phyloP scores from a whole-genome alignment of 805 yeast genomes.

The Maudiozyma barnettii region DNA sequence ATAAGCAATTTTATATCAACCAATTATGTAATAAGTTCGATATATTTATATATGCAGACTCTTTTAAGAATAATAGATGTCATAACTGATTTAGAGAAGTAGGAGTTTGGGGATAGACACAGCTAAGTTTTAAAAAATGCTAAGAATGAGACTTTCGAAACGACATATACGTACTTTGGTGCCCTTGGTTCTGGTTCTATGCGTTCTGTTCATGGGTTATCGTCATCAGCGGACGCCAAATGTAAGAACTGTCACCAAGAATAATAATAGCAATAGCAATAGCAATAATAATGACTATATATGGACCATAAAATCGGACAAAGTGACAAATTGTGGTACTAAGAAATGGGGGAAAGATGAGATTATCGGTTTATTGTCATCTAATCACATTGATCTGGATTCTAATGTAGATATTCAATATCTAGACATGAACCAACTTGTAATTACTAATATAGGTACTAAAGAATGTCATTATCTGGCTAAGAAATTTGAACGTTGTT shows the following conservation, averaged over 20 bases:
- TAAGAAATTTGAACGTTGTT: conserved; percentile 8
- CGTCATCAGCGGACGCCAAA: too few species aligned
- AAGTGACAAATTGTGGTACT: too few species aligned
- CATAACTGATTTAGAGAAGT: too few species aligned
- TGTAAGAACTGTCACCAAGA: too few species aligned
- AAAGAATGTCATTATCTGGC: conserved; percentile 16
- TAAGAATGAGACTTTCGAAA: background rate
- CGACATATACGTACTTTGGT: background rate
- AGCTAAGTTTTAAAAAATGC: background rate
- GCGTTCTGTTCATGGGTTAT: background rate
- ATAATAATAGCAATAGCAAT: too few species aligned
- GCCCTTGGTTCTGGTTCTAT: background rate
- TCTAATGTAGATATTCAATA: background rate
- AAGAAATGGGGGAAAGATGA: background rate
- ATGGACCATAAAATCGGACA: too few species aligned
- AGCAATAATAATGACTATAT: too few species aligned
- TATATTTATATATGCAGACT: background rate
- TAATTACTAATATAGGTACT: conserved; percentile 14
- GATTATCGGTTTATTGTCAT: background rate
- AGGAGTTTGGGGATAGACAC: too few species aligned
- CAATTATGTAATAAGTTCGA: background rate
- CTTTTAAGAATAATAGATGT: background rate
- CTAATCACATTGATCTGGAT: background rate
- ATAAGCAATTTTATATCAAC: background rate
- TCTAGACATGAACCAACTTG: conserved; percentile 1